A percentile compares a stretch with the other conserved stretches of the same genome.
These are phyloP conservation scores for Diaporthe sp. DNA, from an alignment of 2,329 filamentous ascomycete species.

Conservation along the genomic window DNA sequence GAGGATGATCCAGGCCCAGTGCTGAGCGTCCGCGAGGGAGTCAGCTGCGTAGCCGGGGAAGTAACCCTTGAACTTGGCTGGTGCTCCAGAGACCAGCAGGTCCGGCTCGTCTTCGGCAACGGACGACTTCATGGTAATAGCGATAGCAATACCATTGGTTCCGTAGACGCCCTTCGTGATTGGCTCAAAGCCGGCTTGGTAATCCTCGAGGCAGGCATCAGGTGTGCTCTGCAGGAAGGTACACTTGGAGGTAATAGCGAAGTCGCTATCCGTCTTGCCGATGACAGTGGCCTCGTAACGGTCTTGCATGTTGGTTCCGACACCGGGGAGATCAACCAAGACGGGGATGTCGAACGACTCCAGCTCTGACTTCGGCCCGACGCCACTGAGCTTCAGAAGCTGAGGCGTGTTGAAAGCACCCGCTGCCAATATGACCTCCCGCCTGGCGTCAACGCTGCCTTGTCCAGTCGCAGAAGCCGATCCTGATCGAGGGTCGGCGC, in stretches of 20 bases:
- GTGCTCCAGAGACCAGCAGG: slow-evolving; percentile 57
- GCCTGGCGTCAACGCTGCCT: slow-evolving; percentile 4
- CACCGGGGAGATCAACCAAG: slow-evolving; percentile 49
- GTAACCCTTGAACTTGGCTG: slow-evolving; percentile 41
- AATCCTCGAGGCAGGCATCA: slow-evolving; percentile 44
- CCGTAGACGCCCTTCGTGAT: slow-evolving; percentile 41
- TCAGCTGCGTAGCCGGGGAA: slow-evolving; percentile 40
- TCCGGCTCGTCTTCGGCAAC: slow-evolving; percentile 58
- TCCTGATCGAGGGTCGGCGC: slow-evolving; percentile 42
- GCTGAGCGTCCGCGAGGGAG: slow-evolving; percentile 33
- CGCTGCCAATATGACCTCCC: slow-evolving; percentile 51
- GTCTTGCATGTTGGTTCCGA: slow-evolving; percentile 51
- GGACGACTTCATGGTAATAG: slow-evolving; percentile 29
- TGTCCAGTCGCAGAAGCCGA: slow-evolving; percentile 44
- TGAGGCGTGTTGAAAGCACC: slow-evolving; percentile 51
- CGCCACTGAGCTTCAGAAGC: slow-evolving; percentile 52
- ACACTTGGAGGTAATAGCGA: slow-evolving; percentile 40
- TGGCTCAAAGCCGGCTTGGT: slow-evolving; percentile 41
- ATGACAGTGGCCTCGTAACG: slow-evolving; percentile 46
- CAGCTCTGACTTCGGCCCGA: slow-evolving; percentile 48
- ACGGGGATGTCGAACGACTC: slow-evolving; percentile 46
- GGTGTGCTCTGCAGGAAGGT: slow-evolving; percentile 40
- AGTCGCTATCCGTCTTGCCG: slow-evolving; percentile 37
- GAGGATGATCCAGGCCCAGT: slow-evolving; percentile 44
- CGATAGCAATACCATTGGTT: slow-evolving; percentile 41